These are phyloP conservation scores for Ogataea pini DNA, from an alignment of 805 yeast species.

Conservation along the genomic window DNA sequence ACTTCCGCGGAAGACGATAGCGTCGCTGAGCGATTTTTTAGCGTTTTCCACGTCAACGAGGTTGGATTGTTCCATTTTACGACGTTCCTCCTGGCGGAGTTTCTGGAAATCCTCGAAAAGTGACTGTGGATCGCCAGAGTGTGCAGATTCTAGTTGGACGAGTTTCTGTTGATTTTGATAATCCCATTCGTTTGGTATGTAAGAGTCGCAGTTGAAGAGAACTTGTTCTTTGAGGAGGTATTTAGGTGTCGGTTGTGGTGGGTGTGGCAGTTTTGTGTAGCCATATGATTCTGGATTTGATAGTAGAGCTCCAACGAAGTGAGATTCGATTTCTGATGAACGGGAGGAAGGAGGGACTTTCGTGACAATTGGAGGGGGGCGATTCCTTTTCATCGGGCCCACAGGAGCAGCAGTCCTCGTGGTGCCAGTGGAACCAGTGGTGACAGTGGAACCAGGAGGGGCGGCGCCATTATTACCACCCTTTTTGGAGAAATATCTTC, in stretches of 20 bases:
- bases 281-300: constrained; percentile 32
- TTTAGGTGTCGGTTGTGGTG: constrained; percentile 28
- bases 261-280: constrained; percentile 26
- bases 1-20: constrained; percentile 83
- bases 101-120: constrained; percentile 73
- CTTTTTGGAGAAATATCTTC: background rate
- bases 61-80: constrained; percentile 75
- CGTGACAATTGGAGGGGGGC: too few species aligned
- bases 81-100: constrained; percentile 74
- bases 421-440: background rate
- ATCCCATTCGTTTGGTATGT: constrained; percentile 64
- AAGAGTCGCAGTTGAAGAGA: constrained; percentile 37
- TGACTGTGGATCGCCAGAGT: constrained; percentile 58
- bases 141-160: constrained; percentile 48
- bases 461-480: background rate
- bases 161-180: constrained; percentile 64
- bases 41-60: constrained; percentile 86
- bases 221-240: constrained; percentile 36
- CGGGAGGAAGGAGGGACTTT: background rate
- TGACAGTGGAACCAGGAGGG: background rate
- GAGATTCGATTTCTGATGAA: constrained; percentile 24
- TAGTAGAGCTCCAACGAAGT: constrained; percentile 35
- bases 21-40: constrained; percentile 81
- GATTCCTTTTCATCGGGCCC: too few species aligned
- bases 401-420: too few species aligned